phyloP scores from a whole-genome alignment of 805 yeast genomes.

The Candida montana region DNA sequence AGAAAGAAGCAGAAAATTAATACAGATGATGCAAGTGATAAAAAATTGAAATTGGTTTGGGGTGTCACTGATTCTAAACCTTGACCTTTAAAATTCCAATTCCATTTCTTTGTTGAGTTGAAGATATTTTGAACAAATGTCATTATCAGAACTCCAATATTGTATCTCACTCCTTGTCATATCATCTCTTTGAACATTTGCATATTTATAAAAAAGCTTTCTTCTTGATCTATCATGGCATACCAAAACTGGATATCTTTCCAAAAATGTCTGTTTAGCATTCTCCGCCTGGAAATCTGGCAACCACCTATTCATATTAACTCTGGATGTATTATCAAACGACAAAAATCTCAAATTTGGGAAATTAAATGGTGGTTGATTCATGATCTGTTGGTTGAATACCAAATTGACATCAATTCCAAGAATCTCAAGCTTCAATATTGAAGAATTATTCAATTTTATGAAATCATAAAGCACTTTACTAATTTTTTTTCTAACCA shows the following conservation, averaged over 20 bases:
- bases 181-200: background rate
- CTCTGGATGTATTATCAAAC: slow-evolving; percentile 23
- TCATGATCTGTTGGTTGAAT: slow-evolving; percentile 4
- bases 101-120: background rate
- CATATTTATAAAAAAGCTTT: slow-evolving; percentile 10
- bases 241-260: slow-evolving; percentile 12
- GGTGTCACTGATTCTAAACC: slow-evolving; percentile 5
- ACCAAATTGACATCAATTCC: slow-evolving; percentile 19
- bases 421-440: slow-evolving; percentile 17
- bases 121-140: slow-evolving; percentile 6
- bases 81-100: slow-evolving; percentile 3
- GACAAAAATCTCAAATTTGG: slow-evolving; percentile 21
- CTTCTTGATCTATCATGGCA: slow-evolving; percentile 18
- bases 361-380: slow-evolving; percentile 8
- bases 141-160: slow-evolving; percentile 6
- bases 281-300: slow-evolving; percentile 14
- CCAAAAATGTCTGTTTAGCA: slow-evolving; percentile 7
- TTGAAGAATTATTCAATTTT: background rate
- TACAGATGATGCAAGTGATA: background rate
- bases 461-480: slow-evolving; percentile 6
- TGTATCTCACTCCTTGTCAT: slow-evolving; percentile 3
- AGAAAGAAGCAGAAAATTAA: slow-evolving; percentile 7
- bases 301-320: slow-evolving; percentile 18
- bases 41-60: slow-evolving; percentile 13
- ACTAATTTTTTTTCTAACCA: slow-evolving; percentile 4